Evolutionary conservation across 805 yeast genomes (phyloP).

Genomic region (Starmera pachycereana): DNA sequence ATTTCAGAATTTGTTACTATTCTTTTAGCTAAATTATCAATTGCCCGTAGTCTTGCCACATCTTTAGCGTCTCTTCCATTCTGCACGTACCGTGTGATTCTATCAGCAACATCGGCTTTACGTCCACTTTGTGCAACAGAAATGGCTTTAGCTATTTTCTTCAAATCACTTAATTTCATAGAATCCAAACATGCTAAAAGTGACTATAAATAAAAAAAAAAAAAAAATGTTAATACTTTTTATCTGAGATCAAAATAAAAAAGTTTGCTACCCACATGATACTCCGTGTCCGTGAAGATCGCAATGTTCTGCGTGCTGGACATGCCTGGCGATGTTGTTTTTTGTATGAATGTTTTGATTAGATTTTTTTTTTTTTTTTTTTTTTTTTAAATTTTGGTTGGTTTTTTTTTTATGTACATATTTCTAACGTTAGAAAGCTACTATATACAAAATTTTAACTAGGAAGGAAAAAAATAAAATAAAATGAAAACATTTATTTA

Average conservation of each 20-base stretch:
- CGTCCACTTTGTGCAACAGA: conserved; percentile 44
- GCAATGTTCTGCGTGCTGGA: neutral
- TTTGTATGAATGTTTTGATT: too few relatives aligned
- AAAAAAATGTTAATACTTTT: neutral
- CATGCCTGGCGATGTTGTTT: too few relatives aligned
- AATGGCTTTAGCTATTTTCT: conserved; percentile 39
- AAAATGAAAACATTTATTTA: too few relatives aligned
- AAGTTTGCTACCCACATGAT: neutral
- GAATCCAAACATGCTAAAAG: neutral
- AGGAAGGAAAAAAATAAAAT: too few relatives aligned
- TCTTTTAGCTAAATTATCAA: conserved; percentile 32
- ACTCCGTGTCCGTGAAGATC: neutral
- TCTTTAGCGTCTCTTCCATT: conserved; percentile 32
- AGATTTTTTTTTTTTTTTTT: too few relatives aligned
- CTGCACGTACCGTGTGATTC: conserved; percentile 37
- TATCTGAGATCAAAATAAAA: neutral
- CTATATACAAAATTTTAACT: too few relatives aligned
- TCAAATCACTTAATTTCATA: conserved; percentile 38
- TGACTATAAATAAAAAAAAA: neutral
- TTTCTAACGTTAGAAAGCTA: too few relatives aligned
- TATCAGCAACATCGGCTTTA: conserved; percentile 48
- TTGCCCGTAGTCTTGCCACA: conserved; percentile 32
- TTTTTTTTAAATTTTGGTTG: too few relatives aligned
- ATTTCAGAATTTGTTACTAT: conserved; percentile 23
- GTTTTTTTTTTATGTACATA: too few relatives aligned